Evolutionary conservation across 2,329 filamentous ascomycete species (phyloP).

Genomic region (Trichoderma koningiopsis): DNA sequence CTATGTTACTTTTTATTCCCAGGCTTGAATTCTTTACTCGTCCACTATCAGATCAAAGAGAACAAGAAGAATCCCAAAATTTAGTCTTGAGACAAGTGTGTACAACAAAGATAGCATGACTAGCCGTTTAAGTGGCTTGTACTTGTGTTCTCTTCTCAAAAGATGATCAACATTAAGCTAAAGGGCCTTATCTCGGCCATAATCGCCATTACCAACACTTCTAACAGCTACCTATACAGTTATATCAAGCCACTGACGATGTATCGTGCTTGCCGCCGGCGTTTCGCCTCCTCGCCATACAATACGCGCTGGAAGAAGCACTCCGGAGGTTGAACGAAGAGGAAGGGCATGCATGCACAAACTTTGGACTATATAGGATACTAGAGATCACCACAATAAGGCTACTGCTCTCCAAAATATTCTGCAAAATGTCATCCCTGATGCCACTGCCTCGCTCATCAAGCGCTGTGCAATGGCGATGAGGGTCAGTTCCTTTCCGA

Average conservation of each 20-base stretch:
- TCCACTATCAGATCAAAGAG: background rate
- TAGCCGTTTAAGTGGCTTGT: background rate
- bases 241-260: background rate
- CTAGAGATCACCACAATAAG: background rate
- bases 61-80: background rate
- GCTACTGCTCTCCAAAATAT: background rate
- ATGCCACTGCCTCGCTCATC: background rate
- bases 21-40: background rate
- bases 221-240: too few species aligned
- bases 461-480: background rate
- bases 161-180: background rate
- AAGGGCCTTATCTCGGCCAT: background rate
- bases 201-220: background rate
- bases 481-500: background rate
- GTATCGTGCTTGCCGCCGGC: background rate
- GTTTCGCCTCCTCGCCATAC: background rate
- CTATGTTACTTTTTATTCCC: background rate
- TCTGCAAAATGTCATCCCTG: background rate
- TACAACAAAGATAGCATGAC: background rate
- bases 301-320: background rate
- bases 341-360: background rate
- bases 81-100: background rate
- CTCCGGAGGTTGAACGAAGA: background rate
- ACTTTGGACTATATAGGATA: background rate
- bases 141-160: background rate